Percentiles rank a stretch among this genome's conserved stretches.
phyloP scores from a whole-genome alignment of 2,329 filamentous ascomycete species.

The Paecilomyces sp. region DNA sequence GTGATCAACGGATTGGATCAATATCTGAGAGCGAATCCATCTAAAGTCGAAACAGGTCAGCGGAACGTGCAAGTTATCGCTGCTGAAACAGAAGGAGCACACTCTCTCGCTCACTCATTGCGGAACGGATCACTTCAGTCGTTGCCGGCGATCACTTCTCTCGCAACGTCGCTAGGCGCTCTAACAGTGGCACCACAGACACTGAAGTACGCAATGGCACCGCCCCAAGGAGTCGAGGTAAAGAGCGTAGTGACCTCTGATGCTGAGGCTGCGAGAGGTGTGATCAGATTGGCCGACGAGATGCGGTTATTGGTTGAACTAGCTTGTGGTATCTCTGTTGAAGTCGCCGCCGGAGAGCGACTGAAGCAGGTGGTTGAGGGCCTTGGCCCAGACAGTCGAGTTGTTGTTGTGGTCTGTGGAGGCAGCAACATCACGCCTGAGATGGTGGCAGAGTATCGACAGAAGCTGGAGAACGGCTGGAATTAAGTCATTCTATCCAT shows the following conservation, averaged over 20 bases:
- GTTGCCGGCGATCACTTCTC: conserved; percentile 61
- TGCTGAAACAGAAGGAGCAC: conserved; percentile 65
- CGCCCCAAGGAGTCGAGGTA: conserved; percentile 37
- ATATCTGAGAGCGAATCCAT: conserved; percentile 14
- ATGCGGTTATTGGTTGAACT: conserved; percentile 71
- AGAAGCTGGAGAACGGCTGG: conserved; percentile 31
- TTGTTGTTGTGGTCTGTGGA: conserved; percentile 31
- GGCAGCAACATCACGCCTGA: conserved; percentile 46
- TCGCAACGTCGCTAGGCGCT: conserved; percentile 65
- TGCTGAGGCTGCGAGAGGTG: conserved; percentile 68
- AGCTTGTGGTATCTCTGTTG: conserved; percentile 72
- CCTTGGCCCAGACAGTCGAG: conserved; percentile 21
- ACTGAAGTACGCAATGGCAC: conserved; percentile 52
- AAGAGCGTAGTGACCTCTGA: conserved; percentile 59
- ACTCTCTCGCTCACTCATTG: conserved; percentile 59
- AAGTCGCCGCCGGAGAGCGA: conserved; percentile 16
- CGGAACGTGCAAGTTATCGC: conserved; percentile 49
- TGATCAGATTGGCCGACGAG: conserved; percentile 69
- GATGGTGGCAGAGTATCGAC: conserved; percentile 44
- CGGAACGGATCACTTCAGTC: conserved; percentile 47
- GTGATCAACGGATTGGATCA: conserved; percentile 56
- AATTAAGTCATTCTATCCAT: not conserved
- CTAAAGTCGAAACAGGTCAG: not conserved
- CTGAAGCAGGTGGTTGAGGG: conserved; percentile 19
- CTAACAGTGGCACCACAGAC: conserved; percentile 56